These are phyloP conservation scores for Ascochyta lentis DNA, from an alignment of 2,329 filamentous ascomycete species.

Conservation along the genomic window DNA sequence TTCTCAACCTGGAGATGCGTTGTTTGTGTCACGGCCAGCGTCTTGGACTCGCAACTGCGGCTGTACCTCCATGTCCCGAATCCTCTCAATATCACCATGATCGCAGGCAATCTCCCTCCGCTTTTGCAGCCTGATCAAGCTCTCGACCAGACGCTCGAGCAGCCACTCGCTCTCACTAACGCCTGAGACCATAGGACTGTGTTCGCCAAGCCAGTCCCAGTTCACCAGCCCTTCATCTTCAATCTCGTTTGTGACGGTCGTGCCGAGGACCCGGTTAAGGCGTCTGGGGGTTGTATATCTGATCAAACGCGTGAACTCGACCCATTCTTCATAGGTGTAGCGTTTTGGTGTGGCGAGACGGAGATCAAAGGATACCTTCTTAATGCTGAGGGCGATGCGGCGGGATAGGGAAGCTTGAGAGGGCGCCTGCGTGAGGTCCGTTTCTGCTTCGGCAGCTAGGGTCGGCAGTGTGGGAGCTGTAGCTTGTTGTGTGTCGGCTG, in stretches of 20 bases:
- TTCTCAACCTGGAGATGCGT: neutral
- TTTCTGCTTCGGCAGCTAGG: conserved; percentile 24
- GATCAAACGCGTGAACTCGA: conserved; percentile 80
- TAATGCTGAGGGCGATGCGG: conserved; percentile 73
- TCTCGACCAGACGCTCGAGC: conserved; percentile 69
- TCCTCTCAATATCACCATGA: neutral
- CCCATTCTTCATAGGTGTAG: conserved; percentile 87
- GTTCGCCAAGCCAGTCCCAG: conserved; percentile 76
- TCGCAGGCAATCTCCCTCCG: conserved; percentile 25
- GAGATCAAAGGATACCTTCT: conserved; percentile 68
- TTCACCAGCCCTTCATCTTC: conserved; percentile 66
- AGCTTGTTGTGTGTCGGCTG: conserved; percentile 18
- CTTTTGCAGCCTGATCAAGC: conserved; percentile 55
- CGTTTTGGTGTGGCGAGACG: conserved; percentile 63
- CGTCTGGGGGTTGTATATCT: conserved; percentile 54
- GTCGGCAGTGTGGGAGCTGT: conserved; percentile 13
- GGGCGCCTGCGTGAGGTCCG: conserved; percentile 6
- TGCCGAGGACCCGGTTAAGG: conserved; percentile 16
- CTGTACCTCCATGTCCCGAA: conserved; percentile 3
- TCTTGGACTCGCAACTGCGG: neutral
- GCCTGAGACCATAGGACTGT: conserved; percentile 70
- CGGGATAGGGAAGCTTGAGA: conserved; percentile 63
- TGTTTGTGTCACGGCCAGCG: no score
- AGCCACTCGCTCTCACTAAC: conserved; percentile 71
- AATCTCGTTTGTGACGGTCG: conserved; percentile 6